Conservation (phyloP, 495 filamentous ascomycete genomes). For the Xylaria palmicola region DNA sequence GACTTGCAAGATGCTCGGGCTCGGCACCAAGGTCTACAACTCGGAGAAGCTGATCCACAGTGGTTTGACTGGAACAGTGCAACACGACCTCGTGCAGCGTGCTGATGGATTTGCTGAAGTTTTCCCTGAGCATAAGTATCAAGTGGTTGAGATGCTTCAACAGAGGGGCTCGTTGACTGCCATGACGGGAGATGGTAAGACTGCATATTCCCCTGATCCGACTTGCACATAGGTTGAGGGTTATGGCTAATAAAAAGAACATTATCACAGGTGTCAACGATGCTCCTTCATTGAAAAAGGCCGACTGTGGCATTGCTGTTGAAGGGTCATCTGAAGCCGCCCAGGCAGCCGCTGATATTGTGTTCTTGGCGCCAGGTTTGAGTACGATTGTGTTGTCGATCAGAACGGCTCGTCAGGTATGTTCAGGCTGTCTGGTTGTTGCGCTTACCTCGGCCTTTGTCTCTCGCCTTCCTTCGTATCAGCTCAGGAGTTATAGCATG, state of each 20-base stretch:
- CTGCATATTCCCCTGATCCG: not conserved
- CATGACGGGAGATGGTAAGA: conserved; percentile 84
- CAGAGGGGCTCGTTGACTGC: conserved; percentile 93
- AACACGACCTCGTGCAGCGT: conserved; percentile 89
- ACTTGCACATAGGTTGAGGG: not conserved
- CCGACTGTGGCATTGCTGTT: conserved; percentile 88
- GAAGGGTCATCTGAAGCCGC: conserved; percentile 91
- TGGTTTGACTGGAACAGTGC: conserved; percentile 84
- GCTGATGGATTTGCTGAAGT: conserved; percentile 95
- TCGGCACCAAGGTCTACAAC: conserved; percentile 92
- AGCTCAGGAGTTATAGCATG: too few relatives aligned
- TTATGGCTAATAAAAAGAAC: not conserved
- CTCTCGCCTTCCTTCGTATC: too few relatives aligned
- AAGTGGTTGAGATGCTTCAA: conserved; percentile 94
- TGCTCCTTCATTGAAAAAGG: conserved; percentile 93
- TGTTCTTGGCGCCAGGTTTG: conserved; percentile 85
- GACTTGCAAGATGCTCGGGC: conserved; percentile 82
- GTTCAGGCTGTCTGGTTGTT: too few relatives aligned
- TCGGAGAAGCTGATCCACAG: conserved; percentile 77
- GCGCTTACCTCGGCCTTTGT: too few relatives aligned
- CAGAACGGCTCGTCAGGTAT: conserved; percentile 77
- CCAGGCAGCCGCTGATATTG: conserved; percentile 87
- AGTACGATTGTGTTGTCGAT: conserved; percentile 89
- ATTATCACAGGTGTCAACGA: conserved; percentile 75
- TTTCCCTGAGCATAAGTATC: conserved; percentile 96